A percentile compares a stretch with the other conserved stretches of the same genome.
Conservation (phyloP, 2,329 filamentous ascomycete genomes). For the Ophiostoma novo-ulmi region DNA sequence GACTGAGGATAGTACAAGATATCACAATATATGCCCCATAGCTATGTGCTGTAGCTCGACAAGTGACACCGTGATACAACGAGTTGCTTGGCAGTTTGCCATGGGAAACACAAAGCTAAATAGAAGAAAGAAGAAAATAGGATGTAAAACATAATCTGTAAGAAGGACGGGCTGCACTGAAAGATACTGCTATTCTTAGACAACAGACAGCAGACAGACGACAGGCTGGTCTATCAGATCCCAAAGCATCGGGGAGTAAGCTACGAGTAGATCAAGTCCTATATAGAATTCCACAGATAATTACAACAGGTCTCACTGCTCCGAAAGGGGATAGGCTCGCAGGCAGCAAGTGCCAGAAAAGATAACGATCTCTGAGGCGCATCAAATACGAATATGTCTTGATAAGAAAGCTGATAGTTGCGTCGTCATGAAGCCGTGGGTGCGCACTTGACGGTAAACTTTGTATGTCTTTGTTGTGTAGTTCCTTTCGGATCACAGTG, state of each 20-base stretch:
- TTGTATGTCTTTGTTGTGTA: background rate
- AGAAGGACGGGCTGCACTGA: background rate
- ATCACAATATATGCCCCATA: background rate
- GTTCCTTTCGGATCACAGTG: background rate
- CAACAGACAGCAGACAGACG: background rate
- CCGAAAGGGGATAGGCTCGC: background rate
- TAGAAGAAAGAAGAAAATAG: background rate
- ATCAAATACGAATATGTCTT: background rate
- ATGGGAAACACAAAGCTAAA: constrained; percentile 4
- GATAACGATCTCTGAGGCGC: constrained; percentile 1
- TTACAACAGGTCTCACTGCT: constrained; percentile 8
- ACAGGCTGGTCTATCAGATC: background rate
- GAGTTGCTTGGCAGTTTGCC: background rate
- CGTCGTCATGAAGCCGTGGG: background rate
- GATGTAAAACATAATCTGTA: background rate
- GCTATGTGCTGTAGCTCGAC: background rate
- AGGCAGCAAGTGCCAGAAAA: background rate
- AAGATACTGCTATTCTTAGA: constrained; percentile 3
- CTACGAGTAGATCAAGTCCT: constrained; percentile 3
- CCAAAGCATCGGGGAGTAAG: background rate
- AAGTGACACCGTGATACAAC: background rate
- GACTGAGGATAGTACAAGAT: background rate
- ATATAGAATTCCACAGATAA: constrained; percentile 1
- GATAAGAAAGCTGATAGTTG: background rate
- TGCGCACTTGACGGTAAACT: background rate